Conservation (phyloP, 1,284 basidiomycete species). For the Filobasidium uniguttulatum region DNA sequence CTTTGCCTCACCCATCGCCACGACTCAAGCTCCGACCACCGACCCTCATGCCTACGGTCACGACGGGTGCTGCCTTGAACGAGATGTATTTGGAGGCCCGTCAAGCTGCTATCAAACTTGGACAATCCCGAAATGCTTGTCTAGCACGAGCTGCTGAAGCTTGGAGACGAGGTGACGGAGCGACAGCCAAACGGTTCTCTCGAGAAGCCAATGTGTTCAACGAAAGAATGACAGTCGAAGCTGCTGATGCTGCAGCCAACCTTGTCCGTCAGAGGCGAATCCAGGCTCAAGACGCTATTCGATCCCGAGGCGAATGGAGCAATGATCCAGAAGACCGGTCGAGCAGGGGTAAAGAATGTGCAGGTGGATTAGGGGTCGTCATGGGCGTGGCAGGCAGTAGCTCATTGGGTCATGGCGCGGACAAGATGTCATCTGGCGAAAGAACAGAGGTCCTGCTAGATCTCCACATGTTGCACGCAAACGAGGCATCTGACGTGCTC, state of each 20-base stretch:
- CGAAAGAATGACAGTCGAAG: conserved; percentile 71
- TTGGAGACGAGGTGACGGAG: conserved; percentile 85
- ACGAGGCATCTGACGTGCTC: conserved; percentile 78
- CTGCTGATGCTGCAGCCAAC: conserved; percentile 58
- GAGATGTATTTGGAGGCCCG: conserved; percentile 77
- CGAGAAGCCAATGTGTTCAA: conserved; percentile 87
- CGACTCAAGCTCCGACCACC: conserved; percentile 71
- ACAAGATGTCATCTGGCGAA: conserved; percentile 56
- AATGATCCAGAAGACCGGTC: conserved; percentile 69
- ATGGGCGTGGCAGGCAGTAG: conserved; percentile 62
- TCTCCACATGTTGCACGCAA: conserved; percentile 74
- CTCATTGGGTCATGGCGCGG: conserved; percentile 42
- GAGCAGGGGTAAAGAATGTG: conserved; percentile 60
- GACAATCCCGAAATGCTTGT: conserved; percentile 83
- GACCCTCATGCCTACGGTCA: conserved; percentile 69
- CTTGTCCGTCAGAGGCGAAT: conserved; percentile 67
- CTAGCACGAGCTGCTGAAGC: conserved; percentile 91
- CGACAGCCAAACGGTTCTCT: conserved; percentile 83
- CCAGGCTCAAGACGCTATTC: conserved; percentile 60
- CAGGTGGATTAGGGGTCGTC: conserved; percentile 66
- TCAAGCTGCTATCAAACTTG: conserved; percentile 70
- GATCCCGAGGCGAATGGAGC: conserved; percentile 52
- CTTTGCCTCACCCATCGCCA: conserved; percentile 63
- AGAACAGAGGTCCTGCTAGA: conserved; percentile 67
- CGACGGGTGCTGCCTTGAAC: conserved; percentile 65